A percentile compares a stretch with the other conserved stretches of the same genome.
Conservation (phyloP, 306 rosid genomes). For the Fagus sylvatica region DNA sequence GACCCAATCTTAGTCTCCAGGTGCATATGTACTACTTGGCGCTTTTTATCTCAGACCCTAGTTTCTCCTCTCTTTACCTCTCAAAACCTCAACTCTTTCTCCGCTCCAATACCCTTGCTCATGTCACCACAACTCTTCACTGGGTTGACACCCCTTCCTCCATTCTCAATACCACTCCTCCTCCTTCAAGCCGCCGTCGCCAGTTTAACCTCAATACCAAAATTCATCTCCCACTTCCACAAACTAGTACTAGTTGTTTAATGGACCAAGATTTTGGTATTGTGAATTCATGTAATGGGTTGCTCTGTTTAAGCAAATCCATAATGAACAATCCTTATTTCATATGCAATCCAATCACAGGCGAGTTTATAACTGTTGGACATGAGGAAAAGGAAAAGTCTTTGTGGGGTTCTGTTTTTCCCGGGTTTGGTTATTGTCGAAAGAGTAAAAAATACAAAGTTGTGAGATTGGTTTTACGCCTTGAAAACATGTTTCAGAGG, state of each 20-base stretch:
- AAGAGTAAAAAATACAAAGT: constrained; percentile 12
- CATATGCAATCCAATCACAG: no score
- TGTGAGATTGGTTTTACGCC: background rate
- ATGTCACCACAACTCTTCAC: background rate
- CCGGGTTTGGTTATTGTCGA: background rate
- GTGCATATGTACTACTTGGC: constrained; percentile 11
- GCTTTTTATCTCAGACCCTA: constrained; percentile 2
- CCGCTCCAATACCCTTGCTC: background rate
- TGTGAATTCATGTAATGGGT: no score
- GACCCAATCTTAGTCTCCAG: background rate
- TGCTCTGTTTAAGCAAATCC: no score
- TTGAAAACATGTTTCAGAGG: no score
- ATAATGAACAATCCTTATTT: no score
- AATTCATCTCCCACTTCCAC: no score
- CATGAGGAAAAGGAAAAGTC: no score
- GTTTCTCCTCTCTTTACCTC: background rate
- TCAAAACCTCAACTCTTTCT: background rate
- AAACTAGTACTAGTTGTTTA: no score
- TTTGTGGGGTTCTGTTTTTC: background rate
- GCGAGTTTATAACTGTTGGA: no score
- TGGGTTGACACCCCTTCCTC: background rate
- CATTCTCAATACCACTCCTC: background rate
- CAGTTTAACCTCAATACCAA: background rate
- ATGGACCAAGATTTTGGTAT: no score
- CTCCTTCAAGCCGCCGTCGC: background rate